Evolutionary conservation across 139 green algal genomes (phyloP), one percentile per base, ranked within the genome.

Genomic region (Chlamydomonas schloesseri): DNA sequence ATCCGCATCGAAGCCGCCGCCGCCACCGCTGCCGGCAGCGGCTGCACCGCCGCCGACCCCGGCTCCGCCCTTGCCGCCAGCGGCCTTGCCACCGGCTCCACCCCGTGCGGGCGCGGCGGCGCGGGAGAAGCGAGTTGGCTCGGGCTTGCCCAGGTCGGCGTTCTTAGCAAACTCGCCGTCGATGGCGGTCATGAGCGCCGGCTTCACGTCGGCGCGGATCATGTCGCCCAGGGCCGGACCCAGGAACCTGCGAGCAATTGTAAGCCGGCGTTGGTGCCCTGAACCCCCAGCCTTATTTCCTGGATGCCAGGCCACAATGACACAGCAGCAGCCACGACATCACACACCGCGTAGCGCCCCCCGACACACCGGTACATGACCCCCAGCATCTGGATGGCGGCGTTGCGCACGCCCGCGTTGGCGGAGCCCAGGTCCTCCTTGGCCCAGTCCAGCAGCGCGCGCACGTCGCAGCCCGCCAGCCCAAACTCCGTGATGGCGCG

Each of bases 401-500:
- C 93, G 75, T 94, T 96, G 47, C 96, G 91, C 11, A 98, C 94
- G 37, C 90, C 90, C 0, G 96, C 93, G 65, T 97, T 98, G 72
- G 94, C 89, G 6, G 93, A 98, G 37, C 71, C 92, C 70, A 99
- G 93, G 81, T 96, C 94, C 47, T 92, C 92, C 81, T 95, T 95
- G 57, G 92, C 83, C 94, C 94, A 98, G 6, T 93, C 89, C 14
- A 99, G 87, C 57, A 98, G 82, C 3, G 73, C 37, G n/a, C 58
- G 71, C 9, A 97, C 92, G 79, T 98, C 90, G 24, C 97, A 75
- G 8, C 72, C 65, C 6, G 70, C 85, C 36, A 97, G 74, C 18
- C 97, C 96, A 93, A 99, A 99, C n/a, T 98, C 98, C 0, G 91
- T 71, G 11, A 98, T 87, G 0, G 94, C 92, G n/a, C 77, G 82